Evolutionary conservation across 305 asterid species (phyloP), one percentile per base, ranked within the genome.

Genomic region (Rubia occidens): DNA sequence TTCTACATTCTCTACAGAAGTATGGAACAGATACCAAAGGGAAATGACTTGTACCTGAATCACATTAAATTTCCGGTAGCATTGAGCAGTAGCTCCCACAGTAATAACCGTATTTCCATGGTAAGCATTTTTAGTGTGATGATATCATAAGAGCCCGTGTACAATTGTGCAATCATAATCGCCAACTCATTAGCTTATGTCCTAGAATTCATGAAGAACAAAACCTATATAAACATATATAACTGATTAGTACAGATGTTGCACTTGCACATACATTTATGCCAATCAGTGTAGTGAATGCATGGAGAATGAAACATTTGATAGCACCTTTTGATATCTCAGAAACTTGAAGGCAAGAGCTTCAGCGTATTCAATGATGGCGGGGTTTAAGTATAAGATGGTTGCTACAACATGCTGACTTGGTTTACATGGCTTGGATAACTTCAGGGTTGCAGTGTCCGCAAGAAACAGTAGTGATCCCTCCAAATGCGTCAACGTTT

Each of bases 371-470:
- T 91, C 95, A 32, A 90, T 42, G 15, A 89, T 80, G 7, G 88
- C 79, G 58, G 86, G 91, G 75, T 89, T 89, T 54, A 91, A 87
- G 67, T 91, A 89, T 1, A 89, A 76, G 42, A 85, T 80, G 32
- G 96, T 89, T 2, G 98, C 44, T 91, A 96, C 15, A 91, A 73
- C 18, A 68, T 71, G n/a, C 84, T 77, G 24, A 86, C 88, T 78
- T 91, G 95, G 3, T 79, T 72, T 4, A 88, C 78, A 49, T 84
- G 49, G 98, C 95, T 60, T 83, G 77, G 4, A 89, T 90, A 24
- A 91, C 90, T 24, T 89, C 92, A 71, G 98, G 96, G 81, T 91
- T 95, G 76, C 98, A 91, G 68, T 89, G 98, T 14, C 98, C 96
- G 79, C 96, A 89, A 42, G 82, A 78, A 26, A 91, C 95, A 6